Percentiles rank a stretch among this genome's conserved stretches.
Conservation (phyloP, 768 basidiomycete species). For the Lentinula aciculospora region DNA sequence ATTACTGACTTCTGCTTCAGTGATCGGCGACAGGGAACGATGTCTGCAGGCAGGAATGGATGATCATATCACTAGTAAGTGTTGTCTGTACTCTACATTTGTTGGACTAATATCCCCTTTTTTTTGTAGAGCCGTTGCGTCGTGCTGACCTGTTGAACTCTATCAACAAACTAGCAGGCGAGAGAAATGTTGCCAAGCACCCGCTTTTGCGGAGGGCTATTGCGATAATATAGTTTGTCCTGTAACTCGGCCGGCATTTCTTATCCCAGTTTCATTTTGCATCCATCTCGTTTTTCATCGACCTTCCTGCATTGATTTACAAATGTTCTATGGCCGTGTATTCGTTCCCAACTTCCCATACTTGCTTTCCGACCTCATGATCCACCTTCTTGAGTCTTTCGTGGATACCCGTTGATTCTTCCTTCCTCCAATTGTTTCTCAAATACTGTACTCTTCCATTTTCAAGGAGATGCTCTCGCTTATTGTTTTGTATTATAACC, state of each 20-base stretch:
- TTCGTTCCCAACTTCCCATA: too few relatives aligned
- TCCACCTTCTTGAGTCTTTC: too few relatives aligned
- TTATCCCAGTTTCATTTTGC: background rate
- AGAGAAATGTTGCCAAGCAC: constrained; percentile 41
- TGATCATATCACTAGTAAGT: constrained; percentile 28
- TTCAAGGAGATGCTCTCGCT: too few relatives aligned
- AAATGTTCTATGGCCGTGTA: background rate
- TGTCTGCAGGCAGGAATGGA: constrained; percentile 73
- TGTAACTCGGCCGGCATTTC: background rate
- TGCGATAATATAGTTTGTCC: background rate
- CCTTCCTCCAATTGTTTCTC: too few relatives aligned
- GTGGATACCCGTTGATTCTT: too few relatives aligned
- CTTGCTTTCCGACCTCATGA: too few relatives aligned
- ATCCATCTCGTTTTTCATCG: background rate
- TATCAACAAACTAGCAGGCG: constrained; percentile 74
- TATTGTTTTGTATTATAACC: background rate
- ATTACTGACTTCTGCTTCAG: constrained; percentile 30
- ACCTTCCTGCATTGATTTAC: background rate
- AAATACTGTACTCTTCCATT: too few relatives aligned
- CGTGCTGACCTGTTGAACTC: constrained; percentile 76
- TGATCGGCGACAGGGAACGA: constrained; percentile 84
- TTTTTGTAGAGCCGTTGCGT: constrained; percentile 61
- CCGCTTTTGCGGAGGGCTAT: constrained; percentile 17
- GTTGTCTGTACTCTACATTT: background rate
- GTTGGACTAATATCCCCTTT: constrained; percentile 60